phyloP scores from a whole-genome alignment of 352 stramenopile species.

The Globisporangium alternatum region DNA sequence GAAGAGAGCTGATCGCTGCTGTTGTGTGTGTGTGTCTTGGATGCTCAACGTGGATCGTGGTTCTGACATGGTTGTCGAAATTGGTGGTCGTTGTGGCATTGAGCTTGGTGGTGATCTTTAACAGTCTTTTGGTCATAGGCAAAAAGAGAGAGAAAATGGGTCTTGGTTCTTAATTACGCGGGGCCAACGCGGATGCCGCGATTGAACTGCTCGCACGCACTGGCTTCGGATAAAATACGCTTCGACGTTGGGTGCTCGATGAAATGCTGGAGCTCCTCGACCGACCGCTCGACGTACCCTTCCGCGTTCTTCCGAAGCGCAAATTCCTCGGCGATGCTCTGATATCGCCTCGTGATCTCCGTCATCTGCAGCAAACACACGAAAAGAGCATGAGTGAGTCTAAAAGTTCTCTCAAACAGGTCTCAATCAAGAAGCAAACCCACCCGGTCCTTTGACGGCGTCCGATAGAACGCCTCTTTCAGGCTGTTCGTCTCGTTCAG shows the following conservation, averaged over 20 bases:
- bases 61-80: neutral
- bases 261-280: constrained; percentile 72
- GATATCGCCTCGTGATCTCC: constrained; percentile 71
- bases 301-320: constrained; percentile 59
- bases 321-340: constrained; percentile 67
- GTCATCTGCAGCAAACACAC: constrained; percentile 42
- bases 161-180: constrained; percentile 11
- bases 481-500: constrained; percentile 53
- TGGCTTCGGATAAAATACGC: constrained; percentile 63
- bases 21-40: neutral
- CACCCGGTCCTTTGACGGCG: constrained; percentile 64
- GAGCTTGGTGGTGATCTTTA: neutral
- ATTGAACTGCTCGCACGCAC: constrained; percentile 53
- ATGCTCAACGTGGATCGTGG: neutral
- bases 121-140: neutral
- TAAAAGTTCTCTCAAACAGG: neutral
- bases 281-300: constrained; percentile 63
- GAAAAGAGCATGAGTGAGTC: neutral
- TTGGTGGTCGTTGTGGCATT: neutral
- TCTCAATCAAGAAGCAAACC: constrained; percentile 1
- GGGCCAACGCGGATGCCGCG: constrained; percentile 73
- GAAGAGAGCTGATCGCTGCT: neutral
- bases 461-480: constrained; percentile 67
- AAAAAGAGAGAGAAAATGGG: neutral
- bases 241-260: constrained; percentile 70